Evolutionary conservation across 164 flowering plant species (phyloP), one percentile per base, ranked within the genome.

Genomic region (Magnolia sinica): DNA sequence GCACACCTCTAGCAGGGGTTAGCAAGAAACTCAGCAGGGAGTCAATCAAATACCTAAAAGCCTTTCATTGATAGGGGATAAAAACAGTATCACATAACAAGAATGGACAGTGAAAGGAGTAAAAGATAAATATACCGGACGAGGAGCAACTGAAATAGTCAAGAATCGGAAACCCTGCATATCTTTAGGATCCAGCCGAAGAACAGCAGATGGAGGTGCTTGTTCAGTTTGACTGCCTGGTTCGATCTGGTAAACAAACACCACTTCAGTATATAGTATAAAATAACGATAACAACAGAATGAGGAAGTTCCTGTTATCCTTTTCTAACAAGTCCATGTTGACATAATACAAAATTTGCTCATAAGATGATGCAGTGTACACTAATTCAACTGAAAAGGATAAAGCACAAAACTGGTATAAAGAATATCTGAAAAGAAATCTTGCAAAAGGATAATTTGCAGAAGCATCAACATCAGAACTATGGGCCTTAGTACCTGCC

Each of bases 151-250:
- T 68, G 98, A 91, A 79, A 96, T 87, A 11, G 98, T 96, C 77
- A 96, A 83, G 81, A 87, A 96, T 79, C 92, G 89, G 84, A 92
- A 96, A 73, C 98, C 98, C 74, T 64, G 86, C 96, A 94, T 85
- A 78, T 90, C 95, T 66, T 86, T 83, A 37, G 96, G 94, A 67
- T 85, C 81, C 83, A 94, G 79, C 85, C 77, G 77, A 83, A 96
- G 84, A 63, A 94, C 84, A 81, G 96, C 89, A 83, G 98, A 87
- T 75, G 99, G 98, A 82, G 99, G 93, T 72, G 98, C 83, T 85
- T 96, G 98, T 85, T 94, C 99, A 61, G 97, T 96, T 85, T 94
- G 97, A 85, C 97, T 92, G 22, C 97, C 99, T 50, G 98, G 99
- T 85, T 94, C 99, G 81, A 91, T 86, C 98, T 96, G 83, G 72